Evolutionary conservation across 1,139 yeast genomes (phyloP), one percentile per base, ranked within the genome.

Genomic region (Geotrichum fermentans): DNA sequence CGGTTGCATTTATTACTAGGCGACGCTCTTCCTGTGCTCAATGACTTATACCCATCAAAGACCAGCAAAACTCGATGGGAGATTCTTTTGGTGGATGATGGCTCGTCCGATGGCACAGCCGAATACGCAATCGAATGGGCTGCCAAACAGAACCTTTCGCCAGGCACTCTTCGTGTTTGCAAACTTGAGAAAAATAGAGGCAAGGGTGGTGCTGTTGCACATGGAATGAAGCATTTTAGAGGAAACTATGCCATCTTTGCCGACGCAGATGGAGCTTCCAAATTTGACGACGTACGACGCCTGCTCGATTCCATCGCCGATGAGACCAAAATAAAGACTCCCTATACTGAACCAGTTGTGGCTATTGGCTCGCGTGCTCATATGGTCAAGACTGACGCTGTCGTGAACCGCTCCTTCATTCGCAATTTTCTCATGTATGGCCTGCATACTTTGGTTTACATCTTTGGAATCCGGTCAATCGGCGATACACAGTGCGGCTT

Each of bases 401-500:
- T 92, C 49, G 97, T 92, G 10, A 86, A 90, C 63, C 75, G 98
- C 58, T 83, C 96, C 1, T 80, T 87, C 56, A 74, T 94, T 47
- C 76, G 98, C 58, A 92, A 92, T 70, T 80, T 89, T 58, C 74
- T 92, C 61, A 94, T 94, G 98, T 85, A 89, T 64, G 90, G 95
- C 5, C 76, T 92, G 55, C 98, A 92, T 63, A 73, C 90, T 1
- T 72, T 94, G 57, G 94, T 92, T 34, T 92, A 70, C 61, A 71
- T 90, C 1, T 92, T 94, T 71, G 98, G 98, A 7, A 87, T 92
- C 43, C 75, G 95, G 56, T 77, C 81, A 10, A 79, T 94, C 54
- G 80, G 83, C 53, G 98, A 92, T 66, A 92, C 98, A 4, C 98
- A 92, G 69, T 92, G 98, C 72, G 98, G 98, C 5, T 92, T 94